phyloP scores from a whole-genome alignment of 768 basidiomycete species.

The Paxillus involutus region DNA sequence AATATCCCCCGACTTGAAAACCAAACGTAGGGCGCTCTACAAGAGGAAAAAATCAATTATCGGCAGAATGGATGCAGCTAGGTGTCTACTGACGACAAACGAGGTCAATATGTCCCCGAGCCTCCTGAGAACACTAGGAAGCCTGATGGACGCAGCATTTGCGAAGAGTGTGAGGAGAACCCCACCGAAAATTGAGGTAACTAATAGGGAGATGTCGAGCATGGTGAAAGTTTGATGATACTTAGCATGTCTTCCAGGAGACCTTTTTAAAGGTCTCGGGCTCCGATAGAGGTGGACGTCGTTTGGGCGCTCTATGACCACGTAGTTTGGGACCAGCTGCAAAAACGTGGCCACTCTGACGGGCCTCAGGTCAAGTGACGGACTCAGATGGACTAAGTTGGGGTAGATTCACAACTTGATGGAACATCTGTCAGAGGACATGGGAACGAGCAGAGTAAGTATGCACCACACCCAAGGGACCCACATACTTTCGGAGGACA shows the following conservation, averaged over 20 bases:
- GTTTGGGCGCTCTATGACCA: too few relatives aligned
- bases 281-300: background rate
- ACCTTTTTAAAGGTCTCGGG: background rate
- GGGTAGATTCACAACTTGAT: background rate
- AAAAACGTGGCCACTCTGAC: background rate
- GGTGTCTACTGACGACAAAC: background rate
- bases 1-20: background rate
- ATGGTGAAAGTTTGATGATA: background rate
- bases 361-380: background rate
- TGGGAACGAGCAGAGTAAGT: background rate
- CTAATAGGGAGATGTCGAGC: conserved; percentile 12
- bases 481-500: background rate
- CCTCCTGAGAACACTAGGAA: conserved; percentile 8
- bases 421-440: background rate
- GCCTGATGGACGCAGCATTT: conserved; percentile 9
- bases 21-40: conserved; percentile 3
- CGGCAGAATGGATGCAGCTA: background rate
- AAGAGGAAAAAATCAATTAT: background rate
- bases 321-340: background rate
- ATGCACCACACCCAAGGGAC: background rate
- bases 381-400: background rate
- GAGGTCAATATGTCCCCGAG: conserved; percentile 2
- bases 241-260: too few relatives aligned
- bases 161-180: conserved; percentile 2
- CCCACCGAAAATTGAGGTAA: conserved; percentile 12